These are phyloP conservation scores for Nigrospora oryzae DNA, from an alignment of 2,329 filamentous ascomycete species.

Conservation along the genomic window DNA sequence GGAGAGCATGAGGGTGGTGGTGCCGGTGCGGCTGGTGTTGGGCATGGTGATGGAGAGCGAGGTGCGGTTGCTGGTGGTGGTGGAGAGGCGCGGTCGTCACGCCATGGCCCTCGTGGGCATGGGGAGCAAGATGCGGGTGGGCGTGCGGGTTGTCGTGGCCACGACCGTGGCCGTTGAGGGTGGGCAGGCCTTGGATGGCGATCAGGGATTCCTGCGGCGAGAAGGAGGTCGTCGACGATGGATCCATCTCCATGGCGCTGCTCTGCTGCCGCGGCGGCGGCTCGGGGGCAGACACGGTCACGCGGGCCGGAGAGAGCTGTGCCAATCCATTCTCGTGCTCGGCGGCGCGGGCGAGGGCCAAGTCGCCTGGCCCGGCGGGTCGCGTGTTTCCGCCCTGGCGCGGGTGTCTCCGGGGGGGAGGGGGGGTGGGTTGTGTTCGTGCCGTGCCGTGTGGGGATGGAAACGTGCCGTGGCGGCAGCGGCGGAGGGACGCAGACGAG, in stretches of 20 bases:
- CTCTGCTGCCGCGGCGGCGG: too few relatives aligned
- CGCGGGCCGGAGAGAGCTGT: too few relatives aligned
- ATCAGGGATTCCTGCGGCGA: conserved; percentile 3
- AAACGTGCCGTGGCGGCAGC: too few relatives aligned
- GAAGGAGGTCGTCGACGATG: conserved; percentile 4
- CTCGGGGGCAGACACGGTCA: too few relatives aligned
- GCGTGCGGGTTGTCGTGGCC: conserved; percentile 4
- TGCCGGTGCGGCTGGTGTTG: conserved; percentile 7
- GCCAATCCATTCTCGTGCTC: too few relatives aligned
- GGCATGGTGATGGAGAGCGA: conserved; percentile 12
- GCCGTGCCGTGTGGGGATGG: too few relatives aligned
- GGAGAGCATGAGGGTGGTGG: not conserved
- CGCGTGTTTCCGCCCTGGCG: too few relatives aligned
- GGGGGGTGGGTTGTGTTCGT: too few relatives aligned
- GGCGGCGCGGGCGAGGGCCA: too few relatives aligned
- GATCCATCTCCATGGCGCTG: conserved; percentile 3
- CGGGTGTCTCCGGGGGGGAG: too few relatives aligned
- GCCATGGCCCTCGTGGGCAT: conserved; percentile 2
- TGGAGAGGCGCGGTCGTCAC: not conserved
- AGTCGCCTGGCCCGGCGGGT: too few relatives aligned
- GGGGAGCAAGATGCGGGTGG: conserved; percentile 20
- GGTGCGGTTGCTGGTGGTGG: conserved; percentile 18
- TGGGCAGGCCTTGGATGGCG: not conserved
- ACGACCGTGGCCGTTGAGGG: not conserved
- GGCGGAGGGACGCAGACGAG: too few relatives aligned